phyloP scores from a whole-genome alignment of 805 yeast species.

The Lipomyces lipofer region DNA sequence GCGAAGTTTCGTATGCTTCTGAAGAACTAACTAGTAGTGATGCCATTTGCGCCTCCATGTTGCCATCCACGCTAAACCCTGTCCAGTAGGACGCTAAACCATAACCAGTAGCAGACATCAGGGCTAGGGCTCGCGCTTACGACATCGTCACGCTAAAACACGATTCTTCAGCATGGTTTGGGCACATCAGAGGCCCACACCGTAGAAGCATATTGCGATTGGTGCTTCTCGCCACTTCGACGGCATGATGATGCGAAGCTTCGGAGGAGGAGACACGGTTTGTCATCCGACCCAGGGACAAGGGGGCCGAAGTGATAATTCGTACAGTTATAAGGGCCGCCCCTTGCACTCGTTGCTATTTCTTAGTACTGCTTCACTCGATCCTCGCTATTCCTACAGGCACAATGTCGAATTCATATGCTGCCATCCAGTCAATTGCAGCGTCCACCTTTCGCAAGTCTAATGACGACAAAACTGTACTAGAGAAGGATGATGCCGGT shows the following conservation, averaged over 20 bases:
- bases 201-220: not conserved
- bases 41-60: not conserved
- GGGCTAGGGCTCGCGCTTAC: not conserved
- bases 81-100: not conserved
- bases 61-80: not conserved
- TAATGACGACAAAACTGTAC: constrained; percentile 24
- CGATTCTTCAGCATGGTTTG: not conserved
- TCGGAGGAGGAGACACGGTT: no score
- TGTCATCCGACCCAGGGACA: no score
- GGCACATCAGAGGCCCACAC: no score
- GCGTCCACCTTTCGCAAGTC: constrained; percentile 34
- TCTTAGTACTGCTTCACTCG: not conserved
- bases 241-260: no score
- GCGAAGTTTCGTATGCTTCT: not conserved
- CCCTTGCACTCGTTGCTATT: not conserved
- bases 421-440: constrained; percentile 33
- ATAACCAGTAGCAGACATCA: not conserved
- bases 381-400: not conserved
- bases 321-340: not conserved
- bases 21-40: not conserved
- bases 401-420: constrained; percentile 26
- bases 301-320: no score
- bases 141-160: not conserved
- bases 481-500: constrained; percentile 26
- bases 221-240: not conserved